Percentiles rank a stretch among this genome's conserved stretches.
Evolutionary conservation across 495 filamentous ascomycete species (phyloP).

Genomic region (Penicillium coprophilum): DNA sequence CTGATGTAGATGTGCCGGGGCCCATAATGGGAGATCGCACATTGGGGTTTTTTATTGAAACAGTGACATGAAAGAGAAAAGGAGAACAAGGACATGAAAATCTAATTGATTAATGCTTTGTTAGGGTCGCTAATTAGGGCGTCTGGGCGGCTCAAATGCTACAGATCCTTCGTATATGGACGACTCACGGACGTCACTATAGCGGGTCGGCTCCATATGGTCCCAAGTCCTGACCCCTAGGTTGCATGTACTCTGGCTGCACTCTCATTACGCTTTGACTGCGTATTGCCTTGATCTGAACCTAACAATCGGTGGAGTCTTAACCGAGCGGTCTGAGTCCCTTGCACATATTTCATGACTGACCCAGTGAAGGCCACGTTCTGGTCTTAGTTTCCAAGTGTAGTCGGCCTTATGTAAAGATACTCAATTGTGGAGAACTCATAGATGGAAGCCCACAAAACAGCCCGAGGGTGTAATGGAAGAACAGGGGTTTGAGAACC

Average conservation of each 20-base stretch:
- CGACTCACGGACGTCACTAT: constrained; percentile 6
- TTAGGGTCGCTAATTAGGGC: not conserved
- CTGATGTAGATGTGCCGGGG: not conserved
- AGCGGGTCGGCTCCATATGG: constrained; percentile 4
- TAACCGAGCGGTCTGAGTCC: not conserved
- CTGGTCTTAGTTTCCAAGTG: too few relatives aligned
- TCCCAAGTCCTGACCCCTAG: not conserved
- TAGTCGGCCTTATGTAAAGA: not conserved
- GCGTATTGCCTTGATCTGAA: not conserved
- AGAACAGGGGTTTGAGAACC: not conserved
- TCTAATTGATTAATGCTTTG: not conserved
- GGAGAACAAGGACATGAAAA: not conserved
- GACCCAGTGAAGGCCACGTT: not conserved
- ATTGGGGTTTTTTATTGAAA: not conserved
- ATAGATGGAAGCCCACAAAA: not conserved
- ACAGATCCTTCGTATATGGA: constrained; percentile 4
- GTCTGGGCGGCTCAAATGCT: not conserved
- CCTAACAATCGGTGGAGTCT: not conserved
- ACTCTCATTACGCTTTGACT: not conserved
- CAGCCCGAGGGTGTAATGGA: not conserved
- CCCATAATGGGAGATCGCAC: constrained; percentile 1
- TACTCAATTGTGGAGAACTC: not conserved
- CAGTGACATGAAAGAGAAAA: not conserved
- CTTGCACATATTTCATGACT: not conserved
- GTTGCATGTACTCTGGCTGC: not conserved